Evolutionary conservation across 192 early-diverging fungal genomes (phyloP), one percentile per base, ranked within the genome.

Genomic region (Funneliformis geosporum): DNA sequence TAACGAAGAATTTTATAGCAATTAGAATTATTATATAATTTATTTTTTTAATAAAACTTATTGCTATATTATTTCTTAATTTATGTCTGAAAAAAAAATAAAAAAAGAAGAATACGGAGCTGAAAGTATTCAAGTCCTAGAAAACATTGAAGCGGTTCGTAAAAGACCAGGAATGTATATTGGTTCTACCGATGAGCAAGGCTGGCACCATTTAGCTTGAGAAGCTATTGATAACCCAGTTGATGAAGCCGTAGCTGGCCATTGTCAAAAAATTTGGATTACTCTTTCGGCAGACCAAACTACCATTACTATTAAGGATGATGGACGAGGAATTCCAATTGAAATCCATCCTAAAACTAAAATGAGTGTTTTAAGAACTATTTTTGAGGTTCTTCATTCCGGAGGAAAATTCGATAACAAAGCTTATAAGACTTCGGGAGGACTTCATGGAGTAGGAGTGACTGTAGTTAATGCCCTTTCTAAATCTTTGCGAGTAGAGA

Each of bases 401-500:
- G 70, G 70, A 1, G 70, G 70, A 5, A 73, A 73, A 73, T 73
- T 73, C 18, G 43, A 73, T 5, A 44, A 46, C 43, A 73, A 73
- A 46, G 40, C 47, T 50, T 73, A 73, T 43, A 73, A 73, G n/a
- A 73, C 70, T 73, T 73, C 70, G 10, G 70, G 70, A 18, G 70
- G 70, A 21, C 21, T 73, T 9, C 70, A 73, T 23, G 70, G 70
- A 73, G 21, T 73, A 5, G 70, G 70, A 14, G 70, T 73, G 0
- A 73, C 70, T 5, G 70, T 43, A 0, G 70, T 73, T 7, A 73
- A 73, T 46, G 70, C 70, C 33, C 21, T 73, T 3, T 73, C 70
- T 0, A 16, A 33, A 1, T 6, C 44, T 8, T 73, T 73, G n/a
- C 7, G 33, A 46, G 70, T 46, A 9, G 7, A 21, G 47, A 73